Conservation (phyloP, 352 stramenopile genomes). For the Peronosclerospora sorghi region DNA sequence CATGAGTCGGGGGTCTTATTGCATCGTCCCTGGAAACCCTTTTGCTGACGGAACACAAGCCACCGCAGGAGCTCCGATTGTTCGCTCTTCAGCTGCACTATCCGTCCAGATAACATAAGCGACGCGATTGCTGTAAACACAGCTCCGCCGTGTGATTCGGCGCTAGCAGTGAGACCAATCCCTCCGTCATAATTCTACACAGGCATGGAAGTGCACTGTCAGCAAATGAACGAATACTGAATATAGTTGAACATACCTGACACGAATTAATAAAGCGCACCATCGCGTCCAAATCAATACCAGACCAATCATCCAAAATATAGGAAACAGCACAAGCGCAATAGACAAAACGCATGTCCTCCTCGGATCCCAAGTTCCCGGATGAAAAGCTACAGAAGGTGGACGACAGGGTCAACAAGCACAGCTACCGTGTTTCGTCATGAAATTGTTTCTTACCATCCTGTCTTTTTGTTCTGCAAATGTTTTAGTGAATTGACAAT, state of each 20-base stretch:
- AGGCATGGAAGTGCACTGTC: conserved; percentile 5
- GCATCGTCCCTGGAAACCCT: conserved; percentile 82
- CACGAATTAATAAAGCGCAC: conserved; percentile 77
- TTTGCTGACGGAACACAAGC: conserved; percentile 75
- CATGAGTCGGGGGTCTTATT: conserved; percentile 88
- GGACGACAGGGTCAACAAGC: background rate
- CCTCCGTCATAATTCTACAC: conserved; percentile 67
- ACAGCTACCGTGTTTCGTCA: background rate
- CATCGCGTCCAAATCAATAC: conserved; percentile 49
- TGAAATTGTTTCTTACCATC: conserved; percentile 25
- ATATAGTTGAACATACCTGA: conserved; percentile 28
- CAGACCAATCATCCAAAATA: conserved; percentile 80
- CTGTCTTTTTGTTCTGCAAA: conserved; percentile 66
- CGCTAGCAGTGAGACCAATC: conserved; percentile 54
- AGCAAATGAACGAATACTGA: background rate
- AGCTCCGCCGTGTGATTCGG: conserved; percentile 67
- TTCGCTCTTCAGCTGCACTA: conserved; percentile 61
- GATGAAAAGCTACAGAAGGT: conserved; percentile 48
- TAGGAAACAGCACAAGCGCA: conserved; percentile 83
- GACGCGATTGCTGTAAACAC: conserved; percentile 65
- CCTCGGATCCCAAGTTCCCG: conserved; percentile 54
- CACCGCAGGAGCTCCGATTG: conserved; percentile 62
- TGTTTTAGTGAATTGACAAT: conserved; percentile 49
- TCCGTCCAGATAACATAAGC: conserved; percentile 49
- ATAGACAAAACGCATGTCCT: conserved; percentile 86